phyloP scores from a whole-genome alignment of 108 stramenopile genomes.

The Hondaea fermentalgiana region DNA sequence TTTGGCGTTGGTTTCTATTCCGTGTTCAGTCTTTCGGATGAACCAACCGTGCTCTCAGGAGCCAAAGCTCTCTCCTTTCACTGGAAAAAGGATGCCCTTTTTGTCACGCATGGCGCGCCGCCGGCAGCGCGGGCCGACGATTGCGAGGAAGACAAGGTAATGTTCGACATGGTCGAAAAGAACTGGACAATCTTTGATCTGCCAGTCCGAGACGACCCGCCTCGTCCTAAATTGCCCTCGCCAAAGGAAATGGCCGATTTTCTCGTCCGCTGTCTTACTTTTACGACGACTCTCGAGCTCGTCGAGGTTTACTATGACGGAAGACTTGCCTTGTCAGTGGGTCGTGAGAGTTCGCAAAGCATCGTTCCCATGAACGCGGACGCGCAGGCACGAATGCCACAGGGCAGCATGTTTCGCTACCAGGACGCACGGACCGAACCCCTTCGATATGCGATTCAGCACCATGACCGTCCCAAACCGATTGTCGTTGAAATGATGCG shows the following conservation, averaged over 20 bases:
- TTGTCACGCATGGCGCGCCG: not conserved
- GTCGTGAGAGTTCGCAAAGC: not conserved
- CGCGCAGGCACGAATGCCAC: not conserved
- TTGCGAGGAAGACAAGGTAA: not conserved
- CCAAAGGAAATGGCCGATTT: not conserved
- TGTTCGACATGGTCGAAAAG: not conserved
- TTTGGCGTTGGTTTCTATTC: constrained; percentile 77
- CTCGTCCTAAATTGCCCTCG: not conserved
- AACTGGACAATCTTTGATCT: constrained; percentile 6
- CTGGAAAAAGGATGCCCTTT: constrained; percentile 73
- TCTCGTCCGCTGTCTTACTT: not conserved
- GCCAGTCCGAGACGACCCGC: not conserved
- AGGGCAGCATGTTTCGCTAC: not conserved
- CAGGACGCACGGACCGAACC: not conserved
- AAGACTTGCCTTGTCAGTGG: not conserved
- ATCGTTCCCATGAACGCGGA: not conserved
- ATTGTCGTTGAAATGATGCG: not conserved
- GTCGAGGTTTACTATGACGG: not conserved
- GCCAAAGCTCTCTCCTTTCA: constrained; percentile 57
- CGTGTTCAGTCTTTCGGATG: constrained; percentile 72
- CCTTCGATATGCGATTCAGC: not conserved
- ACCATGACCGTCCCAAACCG: not conserved
- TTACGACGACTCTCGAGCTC: not conserved
- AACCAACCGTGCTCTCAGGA: constrained; percentile 64
- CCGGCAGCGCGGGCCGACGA: not conserved